Conservation (phyloP, 2,329 filamentous ascomycete genomes). For the Cladosporium sp. region DNA sequence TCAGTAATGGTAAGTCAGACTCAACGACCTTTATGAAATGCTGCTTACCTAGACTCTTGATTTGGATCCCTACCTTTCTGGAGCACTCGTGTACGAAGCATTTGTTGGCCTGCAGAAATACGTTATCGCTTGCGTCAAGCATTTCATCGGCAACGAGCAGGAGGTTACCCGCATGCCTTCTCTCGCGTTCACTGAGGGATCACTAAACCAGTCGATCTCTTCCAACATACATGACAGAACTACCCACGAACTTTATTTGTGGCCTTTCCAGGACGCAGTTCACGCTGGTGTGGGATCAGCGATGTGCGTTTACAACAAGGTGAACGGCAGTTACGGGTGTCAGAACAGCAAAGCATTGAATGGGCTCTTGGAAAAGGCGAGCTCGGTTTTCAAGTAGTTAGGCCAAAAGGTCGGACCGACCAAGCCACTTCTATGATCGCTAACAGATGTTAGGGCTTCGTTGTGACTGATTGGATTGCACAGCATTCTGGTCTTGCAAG, state of each 20-base stretch:
- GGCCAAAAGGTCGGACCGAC: no score
- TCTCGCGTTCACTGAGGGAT: constrained; percentile 41
- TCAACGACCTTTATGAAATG: constrained; percentile 31
- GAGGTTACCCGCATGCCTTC: constrained; percentile 33
- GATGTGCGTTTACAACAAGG: constrained; percentile 75
- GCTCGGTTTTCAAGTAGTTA: constrained; percentile 37
- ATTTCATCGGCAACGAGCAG: constrained; percentile 37
- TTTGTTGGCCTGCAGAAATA: constrained; percentile 45
- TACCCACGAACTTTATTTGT: constrained; percentile 55
- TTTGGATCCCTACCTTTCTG: constrained; percentile 39
- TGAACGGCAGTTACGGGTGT: constrained; percentile 69
- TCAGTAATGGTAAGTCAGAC: constrained; percentile 17
- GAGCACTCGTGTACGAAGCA: constrained; percentile 33
- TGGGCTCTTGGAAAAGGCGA: constrained; percentile 69
- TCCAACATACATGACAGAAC: constrained; percentile 39
- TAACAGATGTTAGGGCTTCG: constrained; percentile 50
- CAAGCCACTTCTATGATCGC: background rate
- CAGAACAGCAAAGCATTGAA: constrained; percentile 64
- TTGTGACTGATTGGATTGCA: constrained; percentile 54
- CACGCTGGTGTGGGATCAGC: constrained; percentile 64
- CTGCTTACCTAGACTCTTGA: constrained; percentile 64
- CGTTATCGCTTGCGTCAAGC: constrained; percentile 45
- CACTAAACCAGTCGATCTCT: constrained; percentile 46
- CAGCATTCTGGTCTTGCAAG: constrained; percentile 35
- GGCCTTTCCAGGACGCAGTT: constrained; percentile 69